phyloP scores from a whole-genome alignment of 495 filamentous ascomycete genomes.

The Oidiodendron maius region DNA sequence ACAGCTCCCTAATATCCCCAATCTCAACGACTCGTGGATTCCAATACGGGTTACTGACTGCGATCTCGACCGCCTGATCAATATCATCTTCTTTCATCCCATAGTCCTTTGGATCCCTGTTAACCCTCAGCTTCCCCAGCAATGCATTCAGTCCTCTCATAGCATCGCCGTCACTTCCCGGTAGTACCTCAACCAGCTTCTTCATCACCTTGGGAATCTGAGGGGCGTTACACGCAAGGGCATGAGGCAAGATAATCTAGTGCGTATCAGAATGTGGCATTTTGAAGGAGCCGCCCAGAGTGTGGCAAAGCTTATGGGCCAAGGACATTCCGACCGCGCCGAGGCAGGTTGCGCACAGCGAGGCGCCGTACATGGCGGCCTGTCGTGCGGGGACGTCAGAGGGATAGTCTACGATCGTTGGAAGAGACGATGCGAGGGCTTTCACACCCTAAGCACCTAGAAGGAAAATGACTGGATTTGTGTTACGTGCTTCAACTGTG shows the following conservation, averaged over 20 bases:
- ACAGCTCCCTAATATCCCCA: constrained; percentile 52
- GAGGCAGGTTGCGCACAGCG: constrained; percentile 58
- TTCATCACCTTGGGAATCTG: constrained; percentile 51
- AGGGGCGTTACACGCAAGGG: constrained; percentile 62
- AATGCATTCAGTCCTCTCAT: constrained; percentile 57
- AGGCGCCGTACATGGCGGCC: constrained; percentile 58
- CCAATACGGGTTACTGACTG: constrained; percentile 57
- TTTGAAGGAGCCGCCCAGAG: constrained; percentile 60
- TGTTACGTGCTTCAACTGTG: constrained; percentile 56
- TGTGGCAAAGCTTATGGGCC: constrained; percentile 68
- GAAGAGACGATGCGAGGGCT: constrained; percentile 48
- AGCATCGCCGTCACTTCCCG: constrained; percentile 51
- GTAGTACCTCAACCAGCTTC: constrained; percentile 50
- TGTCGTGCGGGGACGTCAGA: constrained; percentile 43
- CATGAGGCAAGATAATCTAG: constrained; percentile 61
- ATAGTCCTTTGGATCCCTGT: constrained; percentile 49
- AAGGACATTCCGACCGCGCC: constrained; percentile 66
- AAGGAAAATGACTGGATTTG: constrained; percentile 52
- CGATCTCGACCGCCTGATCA: constrained; percentile 60
- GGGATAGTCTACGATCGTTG: constrained; percentile 46
- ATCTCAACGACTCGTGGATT: constrained; percentile 56
- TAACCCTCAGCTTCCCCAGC: constrained; percentile 49
- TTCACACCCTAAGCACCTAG: constrained; percentile 52
- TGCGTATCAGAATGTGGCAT: constrained; percentile 67
- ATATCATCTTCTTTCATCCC: constrained; percentile 63